Percentiles rank a stretch among this genome's conserved stretches.
phyloP scores from a whole-genome alignment of 208 protist species.

The Jaenimonas drosophilae region DNA sequence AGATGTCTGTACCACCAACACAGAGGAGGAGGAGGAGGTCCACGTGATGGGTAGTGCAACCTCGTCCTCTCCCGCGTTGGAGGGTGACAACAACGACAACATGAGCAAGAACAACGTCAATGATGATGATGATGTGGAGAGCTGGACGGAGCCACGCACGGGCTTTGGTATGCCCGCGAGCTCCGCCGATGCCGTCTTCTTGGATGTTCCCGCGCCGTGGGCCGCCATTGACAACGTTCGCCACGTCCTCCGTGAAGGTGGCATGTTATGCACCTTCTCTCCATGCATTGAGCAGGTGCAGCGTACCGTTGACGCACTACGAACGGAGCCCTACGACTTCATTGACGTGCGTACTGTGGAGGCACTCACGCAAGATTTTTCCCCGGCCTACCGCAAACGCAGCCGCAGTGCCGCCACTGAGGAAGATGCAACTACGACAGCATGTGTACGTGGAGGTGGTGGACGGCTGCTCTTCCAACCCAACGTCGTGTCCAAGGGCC shows the following conservation, averaged over 20 bases:
- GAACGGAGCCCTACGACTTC: conserved; percentile 55
- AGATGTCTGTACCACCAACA: conserved; percentile 66
- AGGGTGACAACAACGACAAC: neutral
- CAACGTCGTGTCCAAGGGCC: conserved; percentile 61
- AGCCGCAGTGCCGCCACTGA: neutral
- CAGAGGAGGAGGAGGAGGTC: conserved; percentile 13
- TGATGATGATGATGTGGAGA: conserved; percentile 15
- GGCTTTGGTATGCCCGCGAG: conserved; percentile 65
- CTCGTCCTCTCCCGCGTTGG: neutral
- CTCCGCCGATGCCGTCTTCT: conserved; percentile 86
- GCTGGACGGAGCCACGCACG: conserved; percentile 18
- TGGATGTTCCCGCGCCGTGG: conserved; percentile 90
- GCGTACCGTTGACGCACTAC: conserved; percentile 54
- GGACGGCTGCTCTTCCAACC: conserved; percentile 38
- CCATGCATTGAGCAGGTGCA: conserved; percentile 93
- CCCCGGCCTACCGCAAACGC: conserved; percentile 12
- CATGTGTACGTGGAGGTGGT: neutral
- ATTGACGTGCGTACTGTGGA: conserved; percentile 85
- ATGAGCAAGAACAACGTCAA: neutral
- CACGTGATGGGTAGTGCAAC: too few species aligned
- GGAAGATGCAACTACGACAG: neutral
- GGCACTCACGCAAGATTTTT: conserved; percentile 67
- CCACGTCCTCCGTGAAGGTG: conserved; percentile 66
- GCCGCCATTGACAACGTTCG: conserved; percentile 76
- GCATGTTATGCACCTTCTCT: conserved; percentile 89